phyloP scores from a whole-genome alignment of 176 grass and related monocot genomes.

The Leersia perrieri region DNA sequence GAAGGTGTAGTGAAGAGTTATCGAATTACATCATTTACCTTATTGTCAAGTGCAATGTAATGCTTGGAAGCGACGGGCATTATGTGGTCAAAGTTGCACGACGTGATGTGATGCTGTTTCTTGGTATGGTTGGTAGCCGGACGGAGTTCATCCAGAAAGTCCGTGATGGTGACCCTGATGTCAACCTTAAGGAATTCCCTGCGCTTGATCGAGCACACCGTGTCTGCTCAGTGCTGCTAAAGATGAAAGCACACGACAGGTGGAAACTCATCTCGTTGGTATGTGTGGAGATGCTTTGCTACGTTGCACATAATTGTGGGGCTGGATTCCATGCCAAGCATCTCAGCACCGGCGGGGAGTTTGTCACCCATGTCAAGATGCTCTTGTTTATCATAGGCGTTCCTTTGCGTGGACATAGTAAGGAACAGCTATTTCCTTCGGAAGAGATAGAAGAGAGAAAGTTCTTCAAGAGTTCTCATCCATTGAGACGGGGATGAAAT shows the following conservation, averaged over 20 bases:
- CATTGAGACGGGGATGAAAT: not conserved
- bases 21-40: not conserved
- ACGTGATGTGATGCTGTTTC: not conserved
- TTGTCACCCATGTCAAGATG: constrained; percentile 5
- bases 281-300: not conserved
- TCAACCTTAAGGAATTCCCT: too few species aligned
- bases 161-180: too few species aligned
- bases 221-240: not conserved
- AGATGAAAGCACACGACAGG: not conserved
- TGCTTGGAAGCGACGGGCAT: not conserved
- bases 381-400: not conserved
- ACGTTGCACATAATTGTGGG: not conserved
- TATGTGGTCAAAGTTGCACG: not conserved
- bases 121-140: not conserved
- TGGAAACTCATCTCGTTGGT: not conserved
- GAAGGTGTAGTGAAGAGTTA: not conserved
- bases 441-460: not conserved
- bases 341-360: not conserved
- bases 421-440: not conserved
- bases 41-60: not conserved
- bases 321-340: not conserved
- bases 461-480: not conserved
- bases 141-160: not conserved
- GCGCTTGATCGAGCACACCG: too few species aligned
- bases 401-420: not conserved